Base-by-base conservation (phyloP, 345 rosid genomes). In the Eutrema heterophyllum region DNA sequence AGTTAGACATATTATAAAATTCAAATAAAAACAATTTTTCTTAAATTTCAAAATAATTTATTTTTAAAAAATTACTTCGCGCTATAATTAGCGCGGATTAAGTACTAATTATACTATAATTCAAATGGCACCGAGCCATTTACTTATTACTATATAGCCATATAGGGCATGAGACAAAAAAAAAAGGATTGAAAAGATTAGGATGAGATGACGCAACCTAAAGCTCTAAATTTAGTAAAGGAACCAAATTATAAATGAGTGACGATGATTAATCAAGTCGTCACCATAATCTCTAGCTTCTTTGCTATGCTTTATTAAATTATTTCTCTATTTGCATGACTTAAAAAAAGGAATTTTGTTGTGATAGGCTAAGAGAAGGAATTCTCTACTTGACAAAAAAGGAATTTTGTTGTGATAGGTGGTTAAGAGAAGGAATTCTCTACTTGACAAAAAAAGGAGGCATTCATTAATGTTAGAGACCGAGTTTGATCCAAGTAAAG, bases 261-360 rank as follows among this genome's bases (percentile, higher is more conserved):
- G 75, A 72, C 54, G 63, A 52, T 43, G 63, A 43, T 52, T 32
- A 43, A 21, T 6, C 29, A 63, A 41, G 16, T 52, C 76, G 70
- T 63, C 76, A 72, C 63, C 70, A 18, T 52, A 63, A 72, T 72
- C 76, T 21, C 29, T 61, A 71, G 60, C 52, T 44, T 9, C 44
- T 35, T 16, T 36, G 39, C 38, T 10, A 54, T 54, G 36, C 36
- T 53, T 53, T 30, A 30, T 38, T 29, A 29, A 53, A 29, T 53
- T 15, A 53, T 29, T 53, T 29, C 27, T 27, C 56, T 26, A 26
- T 52, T 12, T 30, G 33, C 33, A 5, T 29, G 32, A 29, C 4
- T 5, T 29, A 29, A 29, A 29, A 29, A 0, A 29, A 29, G 4
- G 32, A 29, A 29, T 29, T 29, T 29, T 3, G 32, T 4, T 30